Conservation (phyloP, 495 filamentous ascomycete genomes). For the Rhypophila decipiens region DNA sequence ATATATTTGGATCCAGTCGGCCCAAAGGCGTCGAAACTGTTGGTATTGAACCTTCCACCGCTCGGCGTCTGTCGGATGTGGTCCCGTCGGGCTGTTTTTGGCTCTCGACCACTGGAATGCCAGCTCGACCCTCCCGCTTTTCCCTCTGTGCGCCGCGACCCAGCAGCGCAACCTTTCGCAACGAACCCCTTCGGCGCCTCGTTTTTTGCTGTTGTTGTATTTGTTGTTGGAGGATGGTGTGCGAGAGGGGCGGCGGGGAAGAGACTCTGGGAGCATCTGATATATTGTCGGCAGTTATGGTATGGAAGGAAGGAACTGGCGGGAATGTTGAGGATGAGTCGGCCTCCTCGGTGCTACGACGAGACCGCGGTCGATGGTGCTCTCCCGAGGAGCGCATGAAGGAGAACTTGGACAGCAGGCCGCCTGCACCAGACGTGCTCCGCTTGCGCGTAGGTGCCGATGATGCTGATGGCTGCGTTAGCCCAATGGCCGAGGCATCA, state of each 20-base stretch:
- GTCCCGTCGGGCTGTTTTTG: conserved; percentile 11
- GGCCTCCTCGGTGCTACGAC: conserved; percentile 32
- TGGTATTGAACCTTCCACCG: conserved; percentile 8
- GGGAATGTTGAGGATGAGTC: conserved; percentile 15
- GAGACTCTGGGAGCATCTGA: conserved; percentile 24
- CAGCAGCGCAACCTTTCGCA: conserved; percentile 73
- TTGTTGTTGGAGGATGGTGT: conserved; percentile 46
- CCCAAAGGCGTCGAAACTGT: conserved; percentile 1
- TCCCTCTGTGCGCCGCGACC: conserved; percentile 60
- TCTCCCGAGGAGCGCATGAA: conserved; percentile 51
- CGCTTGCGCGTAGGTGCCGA: conserved; percentile 20
- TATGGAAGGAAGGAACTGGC: conserved; percentile 20
- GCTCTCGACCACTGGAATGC: conserved; percentile 42
- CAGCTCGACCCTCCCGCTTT: conserved; percentile 41
- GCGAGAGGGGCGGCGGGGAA: conserved; percentile 31
- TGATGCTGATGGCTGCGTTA: conserved; percentile 6
- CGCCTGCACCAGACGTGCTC: conserved; percentile 37
- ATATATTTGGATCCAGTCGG: background rate
- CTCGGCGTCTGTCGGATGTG: conserved; percentile 6
- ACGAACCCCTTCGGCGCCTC: conserved; percentile 67
- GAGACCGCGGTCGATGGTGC: conserved; percentile 33
- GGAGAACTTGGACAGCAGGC: conserved; percentile 54
- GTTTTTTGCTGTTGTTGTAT: conserved; percentile 60
- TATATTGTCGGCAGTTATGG: conserved; percentile 19
- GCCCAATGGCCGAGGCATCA: conserved; percentile 5